These are phyloP conservation scores for Scutellospora calospora DNA, from an alignment of 371 early-diverging fungal species.

Conservation along the genomic window DNA sequence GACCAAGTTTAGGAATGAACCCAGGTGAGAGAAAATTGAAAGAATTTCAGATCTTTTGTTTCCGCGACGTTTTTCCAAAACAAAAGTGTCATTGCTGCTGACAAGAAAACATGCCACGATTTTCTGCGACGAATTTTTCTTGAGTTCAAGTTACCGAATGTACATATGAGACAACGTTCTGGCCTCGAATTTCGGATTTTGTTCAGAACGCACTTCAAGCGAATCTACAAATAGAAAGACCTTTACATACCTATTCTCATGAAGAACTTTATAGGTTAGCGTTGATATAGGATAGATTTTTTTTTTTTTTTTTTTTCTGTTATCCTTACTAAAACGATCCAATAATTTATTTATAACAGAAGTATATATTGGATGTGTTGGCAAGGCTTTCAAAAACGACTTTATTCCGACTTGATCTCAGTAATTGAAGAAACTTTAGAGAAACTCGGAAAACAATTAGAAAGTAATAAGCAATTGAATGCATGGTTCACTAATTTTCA, in stretches of 20 bases:
- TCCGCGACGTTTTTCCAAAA: no score
- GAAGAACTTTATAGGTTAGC: slow-evolving; percentile 45
- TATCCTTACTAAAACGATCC: not conserved
- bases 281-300: no score
- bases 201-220: slow-evolving; percentile 33
- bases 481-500: slow-evolving; percentile 34
- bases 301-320: not conserved
- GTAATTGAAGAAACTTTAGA: slow-evolving; percentile 29
- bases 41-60: no score
- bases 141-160: slow-evolving; percentile 31
- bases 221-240: slow-evolving; percentile 26
- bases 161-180: slow-evolving; percentile 37
- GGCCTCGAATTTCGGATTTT: slow-evolving; percentile 42
- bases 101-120: no score
- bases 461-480: not conserved
- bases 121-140: no score
- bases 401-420: slow-evolving; percentile 26
- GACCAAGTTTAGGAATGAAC: no score
- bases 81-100: no score
- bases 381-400: slow-evolving; percentile 42
- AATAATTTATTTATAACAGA: not conserved
- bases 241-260: slow-evolving; percentile 43
- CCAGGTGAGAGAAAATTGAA: no score
- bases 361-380: slow-evolving; percentile 47
- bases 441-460: slow-evolving; percentile 12